Base-by-base conservation (phyloP, 805 yeast species). In the Monosporozyma unispora region DNA sequence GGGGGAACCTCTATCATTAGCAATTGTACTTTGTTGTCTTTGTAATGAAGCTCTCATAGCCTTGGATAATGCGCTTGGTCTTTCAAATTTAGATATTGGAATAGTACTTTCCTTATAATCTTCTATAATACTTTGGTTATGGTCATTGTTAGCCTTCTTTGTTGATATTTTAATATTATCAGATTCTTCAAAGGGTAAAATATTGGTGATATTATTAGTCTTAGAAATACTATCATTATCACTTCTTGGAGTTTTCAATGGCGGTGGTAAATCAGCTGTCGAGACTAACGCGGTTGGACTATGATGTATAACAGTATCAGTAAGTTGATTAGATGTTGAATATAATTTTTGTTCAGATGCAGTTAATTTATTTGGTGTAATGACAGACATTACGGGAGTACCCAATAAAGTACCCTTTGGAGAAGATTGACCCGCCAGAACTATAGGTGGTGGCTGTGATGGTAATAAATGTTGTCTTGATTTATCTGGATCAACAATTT, bases 401-500 rank as follows among this genome's bases (percentile, higher is more conserved):
- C 62, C 64, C 10, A 64, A 54, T 11, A 57, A 52, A 19, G 43
- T 37, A 22, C 28, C 41, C 27, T 45, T 27, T 3, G 31, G 46
- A 16, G 39, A 35, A 8, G 39, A 35, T 35, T 35, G 39, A 35
- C 18, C 39, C 16, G 39, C 39, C 8, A 35, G 39, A 3, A 16
- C 39, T 7, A 35, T 35, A 18, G 45, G 29, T 39, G 19, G 23
- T 16, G 43, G 23, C 11, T 39, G 43, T 42, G 31, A n/a, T 5
- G 12, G 14, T 29, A 42, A 14, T 11, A 25, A 10, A 18, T 60
- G 63, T 38, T 62, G 66, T 47, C 56, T 63, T 10, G 63, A 52
- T 45, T 63, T 64, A 29, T 62, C 64, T 2, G 68, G 66, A 44
- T 62, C 68, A 6, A 63, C 67, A 12, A 61, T 58, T 46, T 60